Percentiles rank a stretch among this genome's conserved stretches.
phyloP scores from a whole-genome alignment of 2,329 filamentous ascomycete species.

The Cercospora sp. region DNA sequence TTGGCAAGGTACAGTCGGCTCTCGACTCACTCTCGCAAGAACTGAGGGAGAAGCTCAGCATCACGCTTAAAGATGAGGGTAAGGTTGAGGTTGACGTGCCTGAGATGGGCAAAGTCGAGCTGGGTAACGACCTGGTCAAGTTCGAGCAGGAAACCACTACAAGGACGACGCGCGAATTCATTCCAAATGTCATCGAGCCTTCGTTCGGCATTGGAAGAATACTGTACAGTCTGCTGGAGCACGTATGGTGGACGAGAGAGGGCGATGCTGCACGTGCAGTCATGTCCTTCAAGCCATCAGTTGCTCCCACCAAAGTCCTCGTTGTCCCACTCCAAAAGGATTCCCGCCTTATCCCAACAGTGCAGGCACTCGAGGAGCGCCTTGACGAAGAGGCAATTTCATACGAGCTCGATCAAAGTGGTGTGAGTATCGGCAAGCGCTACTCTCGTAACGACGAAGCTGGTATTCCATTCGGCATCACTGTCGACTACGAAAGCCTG shows the following conservation, averaged over 20 bases:
- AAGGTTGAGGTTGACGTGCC: constrained; percentile 77
- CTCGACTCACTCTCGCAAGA: constrained; percentile 76
- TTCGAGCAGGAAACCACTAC: constrained; percentile 81
- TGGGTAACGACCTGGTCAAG: constrained; percentile 74
- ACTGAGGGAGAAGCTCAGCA: constrained; percentile 74
- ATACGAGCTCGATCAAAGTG: constrained; percentile 85
- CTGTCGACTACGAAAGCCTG: constrained; percentile 92
- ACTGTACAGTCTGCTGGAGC: constrained; percentile 88
- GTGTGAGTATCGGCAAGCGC: constrained; percentile 89
- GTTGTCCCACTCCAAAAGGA: constrained; percentile 86
- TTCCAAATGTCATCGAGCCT: constrained; percentile 83
- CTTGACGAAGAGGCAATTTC: constrained; percentile 76
- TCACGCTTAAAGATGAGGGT: constrained; percentile 70
- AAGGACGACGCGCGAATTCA: constrained; percentile 86
- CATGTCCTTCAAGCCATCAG: constrained; percentile 70
- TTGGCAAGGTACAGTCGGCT: constrained; percentile 78
- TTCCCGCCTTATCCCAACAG: constrained; percentile 74
- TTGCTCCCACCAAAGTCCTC: constrained; percentile 94
- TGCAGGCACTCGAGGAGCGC: constrained; percentile 70
- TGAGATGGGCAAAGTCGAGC: constrained; percentile 67
- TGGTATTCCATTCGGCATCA: constrained; percentile 90
- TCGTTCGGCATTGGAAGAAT: constrained; percentile 97
- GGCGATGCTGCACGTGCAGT: constrained; percentile 80
- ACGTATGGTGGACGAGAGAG: constrained; percentile 89
- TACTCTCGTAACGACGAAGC: constrained; percentile 95